These are phyloP conservation scores for Rhizophora mangle DNA, from an alignment of 345 rosid species.

Conservation along the genomic window DNA sequence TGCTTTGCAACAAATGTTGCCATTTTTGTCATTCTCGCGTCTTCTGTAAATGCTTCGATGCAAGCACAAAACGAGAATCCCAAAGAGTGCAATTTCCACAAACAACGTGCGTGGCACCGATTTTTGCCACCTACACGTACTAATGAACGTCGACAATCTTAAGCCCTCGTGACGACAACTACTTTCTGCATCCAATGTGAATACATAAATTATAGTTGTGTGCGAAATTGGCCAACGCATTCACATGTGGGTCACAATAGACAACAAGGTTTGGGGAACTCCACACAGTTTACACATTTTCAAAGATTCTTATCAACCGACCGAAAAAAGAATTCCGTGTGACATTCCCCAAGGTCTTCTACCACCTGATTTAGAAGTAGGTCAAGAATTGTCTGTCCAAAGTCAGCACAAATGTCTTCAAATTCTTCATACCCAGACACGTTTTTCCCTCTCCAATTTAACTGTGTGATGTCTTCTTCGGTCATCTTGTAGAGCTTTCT, in stretches of 20 bases:
- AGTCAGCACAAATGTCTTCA: constrained; percentile 47
- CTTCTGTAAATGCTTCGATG: too few species aligned
- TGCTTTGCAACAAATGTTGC: too few species aligned
- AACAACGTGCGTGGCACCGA: too few species aligned
- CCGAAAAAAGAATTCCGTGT: constrained; percentile 15
- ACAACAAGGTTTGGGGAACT: not conserved
- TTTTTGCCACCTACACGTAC: too few species aligned
- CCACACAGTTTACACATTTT: not conserved
- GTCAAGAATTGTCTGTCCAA: constrained; percentile 54
- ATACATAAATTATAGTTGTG: not conserved
- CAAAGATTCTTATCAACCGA: not conserved
- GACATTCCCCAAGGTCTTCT: constrained; percentile 42
- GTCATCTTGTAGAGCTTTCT: constrained; percentile 39
- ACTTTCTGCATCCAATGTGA: not conserved
- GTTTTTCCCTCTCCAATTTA: constrained; percentile 39
- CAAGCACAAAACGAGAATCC: too few species aligned
- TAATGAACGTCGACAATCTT: too few species aligned
- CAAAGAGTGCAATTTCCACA: too few species aligned
- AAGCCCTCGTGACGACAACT: constrained; percentile 5
- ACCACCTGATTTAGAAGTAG: constrained; percentile 17
- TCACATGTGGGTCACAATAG: constrained; percentile 10
- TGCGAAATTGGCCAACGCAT: constrained; percentile 13
- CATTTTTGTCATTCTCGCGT: too few species aligned
- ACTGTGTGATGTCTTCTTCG: constrained; percentile 42
- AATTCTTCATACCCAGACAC: constrained; percentile 28